phyloP scores from a whole-genome alignment of 1,139 yeast species.

The Zygoascus hellenicus region DNA sequence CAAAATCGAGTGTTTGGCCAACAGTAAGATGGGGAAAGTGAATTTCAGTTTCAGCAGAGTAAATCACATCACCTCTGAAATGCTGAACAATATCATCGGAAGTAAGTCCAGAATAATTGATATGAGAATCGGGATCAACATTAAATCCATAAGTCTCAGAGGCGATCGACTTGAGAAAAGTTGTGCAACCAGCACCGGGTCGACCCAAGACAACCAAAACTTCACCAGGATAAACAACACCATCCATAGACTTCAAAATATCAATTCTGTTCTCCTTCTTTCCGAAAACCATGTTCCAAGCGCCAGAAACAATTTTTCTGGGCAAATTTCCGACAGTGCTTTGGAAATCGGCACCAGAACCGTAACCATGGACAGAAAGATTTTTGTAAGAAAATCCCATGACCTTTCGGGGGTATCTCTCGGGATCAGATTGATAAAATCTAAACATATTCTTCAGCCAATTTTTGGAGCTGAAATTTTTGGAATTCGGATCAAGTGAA shows the following conservation, averaged over 20 bases:
- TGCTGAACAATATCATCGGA: conserved; percentile 44
- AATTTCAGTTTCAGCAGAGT: conserved; percentile 64
- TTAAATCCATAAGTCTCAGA: conserved; percentile 68
- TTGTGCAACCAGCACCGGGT: conserved; percentile 84
- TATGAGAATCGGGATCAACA: conserved; percentile 44
- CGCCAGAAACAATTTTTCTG: conserved; percentile 20
- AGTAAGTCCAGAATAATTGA: conserved; percentile 32
- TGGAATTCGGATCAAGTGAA: conserved; percentile 49
- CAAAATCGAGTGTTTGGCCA: conserved; percentile 61
- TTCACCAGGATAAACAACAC: conserved; percentile 62
- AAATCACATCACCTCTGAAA: conserved; percentile 65
- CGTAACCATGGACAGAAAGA: conserved; percentile 67
- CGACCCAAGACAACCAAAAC: conserved; percentile 72
- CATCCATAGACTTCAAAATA: conserved; percentile 65
- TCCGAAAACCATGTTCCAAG: conserved; percentile 15
- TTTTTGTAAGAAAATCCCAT: conserved; percentile 62
- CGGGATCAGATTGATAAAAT: conserved; percentile 18
- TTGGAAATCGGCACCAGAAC: conserved; percentile 76
- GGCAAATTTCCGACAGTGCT: conserved; percentile 56
- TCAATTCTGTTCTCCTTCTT: conserved; percentile 39
- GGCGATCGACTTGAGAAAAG: conserved; percentile 65
- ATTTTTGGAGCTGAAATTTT: conserved; percentile 52
- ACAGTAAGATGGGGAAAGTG: conserved; percentile 73
- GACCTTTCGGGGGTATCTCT: conserved; percentile 16
- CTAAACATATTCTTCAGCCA: conserved; percentile 72